These are phyloP conservation scores for Novymonas esmeraldas DNA, from an alignment of 208 protist genomes.

Conservation along the genomic window DNA sequence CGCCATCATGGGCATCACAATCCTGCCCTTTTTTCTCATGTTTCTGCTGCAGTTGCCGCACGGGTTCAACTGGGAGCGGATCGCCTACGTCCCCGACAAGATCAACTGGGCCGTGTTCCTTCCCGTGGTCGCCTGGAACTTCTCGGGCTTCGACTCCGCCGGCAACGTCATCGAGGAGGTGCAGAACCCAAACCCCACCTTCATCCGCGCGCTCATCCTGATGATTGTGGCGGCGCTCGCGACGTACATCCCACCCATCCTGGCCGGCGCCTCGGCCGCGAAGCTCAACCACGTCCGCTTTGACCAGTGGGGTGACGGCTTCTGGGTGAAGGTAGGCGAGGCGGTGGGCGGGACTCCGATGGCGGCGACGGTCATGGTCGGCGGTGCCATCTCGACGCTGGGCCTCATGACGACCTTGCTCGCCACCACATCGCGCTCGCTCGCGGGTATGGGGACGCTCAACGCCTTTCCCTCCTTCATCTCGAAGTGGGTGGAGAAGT, in stretches of 20 bases:
- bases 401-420: conserved; percentile 88
- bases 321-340: conserved; percentile 86
- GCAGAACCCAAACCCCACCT: conserved; percentile 80
- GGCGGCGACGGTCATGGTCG: conserved; percentile 76
- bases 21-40: conserved; percentile 90
- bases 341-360: conserved; percentile 82
- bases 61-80: conserved; percentile 78
- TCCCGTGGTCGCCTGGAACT: conserved; percentile 90
- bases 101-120: conserved; percentile 89
- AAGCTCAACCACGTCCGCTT: conserved; percentile 61
- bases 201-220: conserved; percentile 81
- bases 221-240: conserved; percentile 79
- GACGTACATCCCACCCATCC: conserved; percentile 88
- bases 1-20: conserved; percentile 81
- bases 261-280: conserved; percentile 72
- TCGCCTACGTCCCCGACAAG: conserved; percentile 60
- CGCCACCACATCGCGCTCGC: conserved; percentile 82
- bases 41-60: conserved; percentile 83
- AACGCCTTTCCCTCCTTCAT: conserved; percentile 80
- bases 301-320: conserved; percentile 82
- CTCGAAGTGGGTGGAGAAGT: conserved; percentile 67
- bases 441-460: conserved; percentile 87
- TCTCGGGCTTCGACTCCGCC: conserved; percentile 90
- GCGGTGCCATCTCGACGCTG: conserved; percentile 80
- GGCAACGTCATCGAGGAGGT: conserved; percentile 93